Evolutionary conservation across 805 yeast species (phyloP).

Genomic region (Ogataea pilisensis): DNA sequence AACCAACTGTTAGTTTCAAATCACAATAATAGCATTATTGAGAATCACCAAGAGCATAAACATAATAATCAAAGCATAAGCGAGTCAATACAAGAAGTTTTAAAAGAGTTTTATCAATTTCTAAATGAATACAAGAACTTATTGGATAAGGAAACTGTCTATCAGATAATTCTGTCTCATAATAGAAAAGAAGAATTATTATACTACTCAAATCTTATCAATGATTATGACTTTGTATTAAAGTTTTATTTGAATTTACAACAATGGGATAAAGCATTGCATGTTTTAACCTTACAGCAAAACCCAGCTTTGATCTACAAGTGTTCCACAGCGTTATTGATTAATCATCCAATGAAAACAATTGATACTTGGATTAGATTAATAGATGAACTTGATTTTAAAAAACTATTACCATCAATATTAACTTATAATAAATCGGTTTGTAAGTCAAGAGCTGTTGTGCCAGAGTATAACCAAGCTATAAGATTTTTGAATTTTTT

Average conservation of each 20-base stretch:
- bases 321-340: slow-evolving; percentile 63
- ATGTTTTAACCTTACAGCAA: slow-evolving; percentile 47
- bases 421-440: slow-evolving; percentile 58
- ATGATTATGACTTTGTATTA: slow-evolving; percentile 67
- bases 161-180: slow-evolving; percentile 65
- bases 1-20: slow-evolving; percentile 16
- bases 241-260: slow-evolving; percentile 64
- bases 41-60: slow-evolving; percentile 6
- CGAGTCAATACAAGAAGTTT: slow-evolving; percentile 30
- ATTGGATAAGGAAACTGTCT: slow-evolving; percentile 65
- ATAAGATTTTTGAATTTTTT: slow-evolving; percentile 58
- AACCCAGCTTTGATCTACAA: slow-evolving; percentile 52
- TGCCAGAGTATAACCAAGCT: slow-evolving; percentile 54
- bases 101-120: slow-evolving; percentile 43
- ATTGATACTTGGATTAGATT: slow-evolving; percentile 75
- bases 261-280: slow-evolving; percentile 71
- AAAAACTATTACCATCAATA: slow-evolving; percentile 70
- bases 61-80: slow-evolving; percentile 7
- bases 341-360: slow-evolving; percentile 65
- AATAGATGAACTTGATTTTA: slow-evolving; percentile 47
- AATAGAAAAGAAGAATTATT: slow-evolving; percentile 62
- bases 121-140: slow-evolving; percentile 41
- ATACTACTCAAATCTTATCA: slow-evolving; percentile 59
- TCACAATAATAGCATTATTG: slow-evolving; percentile 4
- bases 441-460: slow-evolving; percentile 29